Conservation (phyloP, 2,329 filamentous ascomycete species). For the Orbilia quercus region DNA sequence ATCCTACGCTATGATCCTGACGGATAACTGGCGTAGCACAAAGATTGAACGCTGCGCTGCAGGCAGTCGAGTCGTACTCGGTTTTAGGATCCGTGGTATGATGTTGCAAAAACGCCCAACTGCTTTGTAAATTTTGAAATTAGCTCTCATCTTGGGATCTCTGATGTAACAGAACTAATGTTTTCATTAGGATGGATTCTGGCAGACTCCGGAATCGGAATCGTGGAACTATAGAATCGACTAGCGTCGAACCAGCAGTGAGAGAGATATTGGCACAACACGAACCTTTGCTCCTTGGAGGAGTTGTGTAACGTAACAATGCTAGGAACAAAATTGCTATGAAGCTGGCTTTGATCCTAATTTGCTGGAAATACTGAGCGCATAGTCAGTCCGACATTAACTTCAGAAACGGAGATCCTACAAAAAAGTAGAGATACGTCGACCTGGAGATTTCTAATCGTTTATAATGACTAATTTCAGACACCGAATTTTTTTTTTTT, state of each 20-base stretch:
- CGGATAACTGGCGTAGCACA: too few species aligned
- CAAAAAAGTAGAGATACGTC: slow-evolving; percentile 2
- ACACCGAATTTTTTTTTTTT: too few species aligned
- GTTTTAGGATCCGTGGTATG: too few species aligned
- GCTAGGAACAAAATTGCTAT: too few species aligned
- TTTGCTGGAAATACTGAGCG: too few species aligned
- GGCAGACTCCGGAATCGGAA: slow-evolving; percentile 3
- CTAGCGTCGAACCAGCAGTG: neutral
- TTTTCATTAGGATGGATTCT: neutral
- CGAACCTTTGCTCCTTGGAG: neutral
- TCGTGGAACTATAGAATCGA: neutral
- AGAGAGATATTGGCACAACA: slow-evolving; percentile 2
- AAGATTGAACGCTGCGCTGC: too few species aligned
- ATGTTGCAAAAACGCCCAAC: too few species aligned
- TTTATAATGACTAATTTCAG: neutral
- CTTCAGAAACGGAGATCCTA: neutral
- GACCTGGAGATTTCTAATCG: slow-evolving; percentile 12
- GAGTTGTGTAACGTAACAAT: too few species aligned
- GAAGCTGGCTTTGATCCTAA: too few species aligned
- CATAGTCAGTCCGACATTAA: too few species aligned
- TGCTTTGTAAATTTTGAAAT: neutral
- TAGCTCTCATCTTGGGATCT: neutral
- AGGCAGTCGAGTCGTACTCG: too few species aligned
- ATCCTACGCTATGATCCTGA: too few species aligned
- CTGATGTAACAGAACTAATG: neutral